Conservation (phyloP, 805 yeast species). For the Nakazawaea wickerhamii region DNA sequence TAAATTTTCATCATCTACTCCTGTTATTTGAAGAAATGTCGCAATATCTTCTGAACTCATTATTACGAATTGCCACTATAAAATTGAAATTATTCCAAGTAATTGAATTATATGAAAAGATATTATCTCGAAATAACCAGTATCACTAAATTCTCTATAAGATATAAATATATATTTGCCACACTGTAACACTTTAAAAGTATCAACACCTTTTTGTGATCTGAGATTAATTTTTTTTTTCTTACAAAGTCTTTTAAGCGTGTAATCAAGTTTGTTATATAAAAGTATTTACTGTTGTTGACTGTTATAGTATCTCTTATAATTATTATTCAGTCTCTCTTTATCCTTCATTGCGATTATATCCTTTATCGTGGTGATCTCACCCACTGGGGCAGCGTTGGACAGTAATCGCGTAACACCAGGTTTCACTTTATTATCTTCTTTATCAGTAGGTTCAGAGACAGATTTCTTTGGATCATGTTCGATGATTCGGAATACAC, state of each 20-base stretch:
- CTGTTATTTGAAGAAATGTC: conserved; percentile 80
- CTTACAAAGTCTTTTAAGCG: too few species aligned
- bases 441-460: background rate
- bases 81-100: too few species aligned
- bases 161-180: too few species aligned
- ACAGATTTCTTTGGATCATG: too few species aligned
- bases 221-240: too few species aligned
- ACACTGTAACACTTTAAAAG: too few species aligned
- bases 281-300: background rate
- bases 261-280: too few species aligned
- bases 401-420: background rate
- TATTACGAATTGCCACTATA: too few species aligned
- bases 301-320: conserved; percentile 2
- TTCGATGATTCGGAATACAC: too few species aligned
- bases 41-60: conserved; percentile 42
- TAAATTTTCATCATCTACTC: conserved; percentile 54
- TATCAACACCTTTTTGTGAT: too few species aligned
- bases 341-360: conserved; percentile 4
- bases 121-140: background rate
- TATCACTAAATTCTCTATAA: too few species aligned
- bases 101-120: background rate
- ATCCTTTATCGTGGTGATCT: conserved; percentile 1
- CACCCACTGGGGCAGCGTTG: background rate
- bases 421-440: background rate
- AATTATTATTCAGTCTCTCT: background rate